Conservation (phyloP, 768 basidiomycete genomes). For the Leccinum pellstonianum region DNA sequence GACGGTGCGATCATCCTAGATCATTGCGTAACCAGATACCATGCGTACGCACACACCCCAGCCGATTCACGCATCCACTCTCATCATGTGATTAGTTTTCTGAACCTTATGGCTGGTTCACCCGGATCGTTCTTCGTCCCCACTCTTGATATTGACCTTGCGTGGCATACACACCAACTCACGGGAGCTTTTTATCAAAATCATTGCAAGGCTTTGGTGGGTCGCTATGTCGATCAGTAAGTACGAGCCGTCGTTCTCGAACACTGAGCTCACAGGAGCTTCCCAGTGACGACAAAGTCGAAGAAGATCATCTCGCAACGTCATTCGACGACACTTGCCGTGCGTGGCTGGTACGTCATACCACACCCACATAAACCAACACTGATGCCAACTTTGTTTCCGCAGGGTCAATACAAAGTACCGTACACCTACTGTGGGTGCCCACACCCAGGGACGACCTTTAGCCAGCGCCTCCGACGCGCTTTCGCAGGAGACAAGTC, state of each 20-base stretch:
- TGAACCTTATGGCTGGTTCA: conserved; percentile 49
- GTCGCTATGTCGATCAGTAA: conserved; percentile 56
- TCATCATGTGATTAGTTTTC: conserved; percentile 35
- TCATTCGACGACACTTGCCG: conserved; percentile 51
- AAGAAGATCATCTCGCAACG: conserved; percentile 42
- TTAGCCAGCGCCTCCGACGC: conserved; percentile 19
- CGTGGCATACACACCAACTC: conserved; percentile 72
- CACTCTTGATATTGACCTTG: conserved; percentile 68
- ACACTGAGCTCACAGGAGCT: no score
- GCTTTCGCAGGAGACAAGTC: conserved; percentile 5
- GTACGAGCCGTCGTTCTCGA: conserved; percentile 10
- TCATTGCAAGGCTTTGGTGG: conserved; percentile 40
- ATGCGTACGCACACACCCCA: conserved; percentile 40
- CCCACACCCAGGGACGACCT: conserved; percentile 43
- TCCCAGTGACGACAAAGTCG: conserved; percentile 51
- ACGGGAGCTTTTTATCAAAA: conserved; percentile 39
- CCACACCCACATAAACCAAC: background rate
- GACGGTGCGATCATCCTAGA: conserved; percentile 44
- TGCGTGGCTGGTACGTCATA: conserved; percentile 43
- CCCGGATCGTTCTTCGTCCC: conserved; percentile 49
- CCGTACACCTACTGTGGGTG: conserved; percentile 62
- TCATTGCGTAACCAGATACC: conserved; percentile 54
- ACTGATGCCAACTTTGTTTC: background rate
- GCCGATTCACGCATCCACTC: background rate
- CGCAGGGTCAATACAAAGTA: conserved; percentile 45